A percentile compares a stretch with the other conserved stretches of the same genome.
Evolutionary conservation across 441 rosid genomes (phyloP).

Genomic region (Populus hybrid): DNA sequence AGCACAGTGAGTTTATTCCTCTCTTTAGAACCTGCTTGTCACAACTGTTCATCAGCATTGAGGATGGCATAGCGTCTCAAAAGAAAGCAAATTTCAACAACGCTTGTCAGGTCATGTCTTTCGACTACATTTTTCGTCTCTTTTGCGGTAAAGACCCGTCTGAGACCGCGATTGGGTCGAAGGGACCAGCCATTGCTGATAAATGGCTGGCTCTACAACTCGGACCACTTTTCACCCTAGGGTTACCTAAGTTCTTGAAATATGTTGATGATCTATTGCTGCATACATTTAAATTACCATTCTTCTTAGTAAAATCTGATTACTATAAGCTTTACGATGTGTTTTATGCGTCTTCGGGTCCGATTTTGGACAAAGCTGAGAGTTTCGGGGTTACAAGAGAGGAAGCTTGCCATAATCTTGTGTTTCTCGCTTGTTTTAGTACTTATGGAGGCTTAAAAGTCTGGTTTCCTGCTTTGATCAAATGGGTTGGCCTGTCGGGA

Average conservation of each 20-base stretch:
- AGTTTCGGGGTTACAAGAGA: background rate
- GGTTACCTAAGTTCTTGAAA: background rate
- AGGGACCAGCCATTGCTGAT: background rate
- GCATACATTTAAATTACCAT: background rate
- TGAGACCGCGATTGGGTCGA: background rate
- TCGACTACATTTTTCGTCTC: background rate
- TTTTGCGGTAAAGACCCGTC: background rate
- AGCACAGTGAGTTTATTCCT: background rate
- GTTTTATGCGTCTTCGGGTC: background rate
- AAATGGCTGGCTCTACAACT: background rate
- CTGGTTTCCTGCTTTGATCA: background rate
- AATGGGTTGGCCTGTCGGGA: background rate
- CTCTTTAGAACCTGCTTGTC: background rate
- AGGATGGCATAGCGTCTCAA: background rate
- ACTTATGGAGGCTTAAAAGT: background rate
- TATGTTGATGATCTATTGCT: background rate
- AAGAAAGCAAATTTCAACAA: background rate
- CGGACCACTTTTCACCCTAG: background rate
- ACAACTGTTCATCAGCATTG: background rate
- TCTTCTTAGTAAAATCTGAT: background rate
- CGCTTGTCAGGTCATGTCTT: background rate
- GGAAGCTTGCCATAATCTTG: background rate
- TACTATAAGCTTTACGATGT: conserved; percentile 2
- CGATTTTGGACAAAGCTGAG: background rate
- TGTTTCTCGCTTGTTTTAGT: background rate